phyloP scores from a whole-genome alignment of 805 yeast genomes.

The Komagataella populi region DNA sequence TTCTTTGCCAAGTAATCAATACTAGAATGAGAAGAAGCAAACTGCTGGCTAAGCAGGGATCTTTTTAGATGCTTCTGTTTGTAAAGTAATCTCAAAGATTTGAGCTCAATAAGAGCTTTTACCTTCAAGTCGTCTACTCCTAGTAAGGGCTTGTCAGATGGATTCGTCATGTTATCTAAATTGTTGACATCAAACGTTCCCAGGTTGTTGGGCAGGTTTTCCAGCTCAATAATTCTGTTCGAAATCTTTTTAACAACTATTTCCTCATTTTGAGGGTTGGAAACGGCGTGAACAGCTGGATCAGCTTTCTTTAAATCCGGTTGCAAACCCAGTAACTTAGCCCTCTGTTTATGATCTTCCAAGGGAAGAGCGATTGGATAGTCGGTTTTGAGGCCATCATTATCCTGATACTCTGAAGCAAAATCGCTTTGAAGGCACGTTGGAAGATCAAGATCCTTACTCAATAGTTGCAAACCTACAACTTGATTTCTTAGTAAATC shows the following conservation, averaged over 20 bases:
- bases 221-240: constrained; percentile 46
- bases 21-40: constrained; percentile 42
- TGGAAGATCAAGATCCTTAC: constrained; percentile 57
- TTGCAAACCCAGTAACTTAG: constrained; percentile 24
- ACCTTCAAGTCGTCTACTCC: constrained; percentile 46
- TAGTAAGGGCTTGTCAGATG: constrained; percentile 30
- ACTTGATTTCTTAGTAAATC: constrained; percentile 43
- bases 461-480: constrained; percentile 46
- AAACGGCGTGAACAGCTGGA: constrained; percentile 29
- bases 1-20: constrained; percentile 36
- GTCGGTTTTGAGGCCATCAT: neutral
- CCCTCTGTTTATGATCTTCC: constrained; percentile 21
- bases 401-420: constrained; percentile 9
- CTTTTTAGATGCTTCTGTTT: constrained; percentile 63
- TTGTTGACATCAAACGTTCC: constrained; percentile 37
- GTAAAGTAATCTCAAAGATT: constrained; percentile 47
- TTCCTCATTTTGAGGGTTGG: constrained; percentile 36
- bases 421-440: constrained; percentile 28
- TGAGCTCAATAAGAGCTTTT: constrained; percentile 58
- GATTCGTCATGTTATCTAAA: constrained; percentile 18
- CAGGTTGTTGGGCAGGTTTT: constrained; percentile 53
- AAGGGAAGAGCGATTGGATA: constrained; percentile 7
- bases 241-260: constrained; percentile 39
- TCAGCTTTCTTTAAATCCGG: constrained; percentile 15
- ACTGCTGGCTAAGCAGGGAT: constrained; percentile 35